Evolutionary conservation across 371 early-diverging fungal genomes (phyloP).

Genomic region (Mucor lusitanicus): DNA sequence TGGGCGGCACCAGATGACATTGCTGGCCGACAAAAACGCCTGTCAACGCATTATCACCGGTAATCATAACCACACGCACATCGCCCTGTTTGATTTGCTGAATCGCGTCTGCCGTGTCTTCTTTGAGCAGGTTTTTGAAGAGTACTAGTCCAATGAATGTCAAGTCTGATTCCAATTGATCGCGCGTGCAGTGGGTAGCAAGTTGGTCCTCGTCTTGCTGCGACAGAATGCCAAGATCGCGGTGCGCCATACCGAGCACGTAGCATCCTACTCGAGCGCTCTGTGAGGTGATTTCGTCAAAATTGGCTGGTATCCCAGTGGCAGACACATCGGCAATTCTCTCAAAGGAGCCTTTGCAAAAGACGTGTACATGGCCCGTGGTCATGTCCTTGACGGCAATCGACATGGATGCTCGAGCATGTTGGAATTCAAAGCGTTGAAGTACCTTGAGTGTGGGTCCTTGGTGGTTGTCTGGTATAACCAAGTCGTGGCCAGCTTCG

Average conservation of each 20-base stretch:
- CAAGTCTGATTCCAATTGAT: slow-evolving; percentile 64
- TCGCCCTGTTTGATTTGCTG: slow-evolving; percentile 73
- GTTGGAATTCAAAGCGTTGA: slow-evolving; percentile 82
- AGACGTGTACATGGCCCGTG: slow-evolving; percentile 56
- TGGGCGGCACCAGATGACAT: slow-evolving; percentile 30
- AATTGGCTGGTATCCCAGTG: slow-evolving; percentile 57
- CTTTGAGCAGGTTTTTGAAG: slow-evolving; percentile 84
- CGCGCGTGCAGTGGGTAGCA: slow-evolving; percentile 41
- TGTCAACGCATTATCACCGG: slow-evolving; percentile 89
- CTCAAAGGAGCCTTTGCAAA: slow-evolving; percentile 83
- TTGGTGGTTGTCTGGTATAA: not conserved
- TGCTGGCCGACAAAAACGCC: slow-evolving; percentile 69
- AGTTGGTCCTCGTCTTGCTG: slow-evolving; percentile 28
- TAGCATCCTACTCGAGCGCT: slow-evolving; percentile 76
- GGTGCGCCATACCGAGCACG: slow-evolving; percentile 72
- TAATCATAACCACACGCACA: slow-evolving; percentile 84
- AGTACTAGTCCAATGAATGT: slow-evolving; percentile 69
- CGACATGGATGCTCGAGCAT: slow-evolving; percentile 79
- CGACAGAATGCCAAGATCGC: slow-evolving; percentile 47
- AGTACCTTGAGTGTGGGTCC: slow-evolving; percentile 36
- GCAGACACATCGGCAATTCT: slow-evolving; percentile 48
- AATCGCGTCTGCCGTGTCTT: slow-evolving; percentile 70
- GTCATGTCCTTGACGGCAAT: slow-evolving; percentile 59
- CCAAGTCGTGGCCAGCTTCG: not conserved
- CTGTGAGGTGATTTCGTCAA: slow-evolving; percentile 42